phyloP scores from a whole-genome alignment of 2,329 filamentous ascomycete genomes.

The Aspergillus udagawae region DNA sequence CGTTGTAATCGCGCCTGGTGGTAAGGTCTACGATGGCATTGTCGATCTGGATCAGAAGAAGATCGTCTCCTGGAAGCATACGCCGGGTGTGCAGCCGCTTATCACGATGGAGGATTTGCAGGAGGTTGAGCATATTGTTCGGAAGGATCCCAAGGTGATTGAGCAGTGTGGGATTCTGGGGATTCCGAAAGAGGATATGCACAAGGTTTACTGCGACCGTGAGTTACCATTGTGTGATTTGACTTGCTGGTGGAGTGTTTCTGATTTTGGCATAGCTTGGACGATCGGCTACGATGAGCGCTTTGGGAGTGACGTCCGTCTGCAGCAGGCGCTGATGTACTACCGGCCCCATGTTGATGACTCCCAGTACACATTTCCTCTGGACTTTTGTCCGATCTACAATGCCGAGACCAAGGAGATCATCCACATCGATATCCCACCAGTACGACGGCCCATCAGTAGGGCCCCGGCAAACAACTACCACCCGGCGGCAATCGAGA shows the following conservation, averaged over 20 bases:
- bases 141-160: constrained; percentile 79
- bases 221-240: constrained; percentile 29
- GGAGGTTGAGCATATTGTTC: constrained; percentile 69
- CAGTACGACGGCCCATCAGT: constrained; percentile 69
- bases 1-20: constrained; percentile 73
- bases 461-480: constrained; percentile 74
- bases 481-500: constrained; percentile 67
- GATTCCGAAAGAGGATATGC: constrained; percentile 77
- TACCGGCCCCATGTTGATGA: constrained; percentile 82
- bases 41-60: constrained; percentile 66
- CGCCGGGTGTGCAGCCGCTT: constrained; percentile 76
- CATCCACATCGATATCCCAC: constrained; percentile 78
- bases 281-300: constrained; percentile 93
- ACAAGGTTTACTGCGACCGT: constrained; percentile 93
- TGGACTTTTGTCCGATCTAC: constrained; percentile 92
- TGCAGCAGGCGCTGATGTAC: constrained; percentile 95
- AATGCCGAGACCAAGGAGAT: constrained; percentile 75
- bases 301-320: constrained; percentile 70
- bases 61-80: constrained; percentile 69
- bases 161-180: constrained; percentile 84
- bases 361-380: constrained; percentile 83
- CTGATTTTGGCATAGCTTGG: constrained; percentile 57
- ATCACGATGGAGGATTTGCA: constrained; percentile 91
- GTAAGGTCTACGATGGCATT: constrained; percentile 77
- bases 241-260: neutral